Conservation (phyloP, 108 stramenopile species). For the Nitzschia sp. region DNA sequence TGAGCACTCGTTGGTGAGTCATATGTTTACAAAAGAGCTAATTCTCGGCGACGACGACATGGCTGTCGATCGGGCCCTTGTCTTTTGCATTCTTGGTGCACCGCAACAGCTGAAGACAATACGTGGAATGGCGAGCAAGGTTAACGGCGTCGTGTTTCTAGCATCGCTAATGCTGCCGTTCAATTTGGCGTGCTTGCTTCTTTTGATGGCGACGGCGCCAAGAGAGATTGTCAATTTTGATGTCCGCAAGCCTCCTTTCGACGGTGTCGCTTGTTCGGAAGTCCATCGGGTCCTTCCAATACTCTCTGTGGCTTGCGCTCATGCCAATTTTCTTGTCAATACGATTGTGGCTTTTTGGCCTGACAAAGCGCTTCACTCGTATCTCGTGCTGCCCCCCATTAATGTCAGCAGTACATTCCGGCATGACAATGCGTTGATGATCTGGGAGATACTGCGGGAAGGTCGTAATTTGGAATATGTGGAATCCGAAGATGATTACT, state of each 20-base stretch:
- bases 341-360: slow-evolving; percentile 2
- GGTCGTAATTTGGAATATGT: slow-evolving; percentile 19
- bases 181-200: slow-evolving; percentile 7
- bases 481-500: not conserved
- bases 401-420: slow-evolving; percentile 9
- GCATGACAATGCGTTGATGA: slow-evolving; percentile 12
- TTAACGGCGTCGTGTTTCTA: not conserved
- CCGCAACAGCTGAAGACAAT: not conserved
- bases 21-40: not conserved
- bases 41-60: not conserved
- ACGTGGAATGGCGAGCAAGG: not conserved
- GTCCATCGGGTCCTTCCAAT: slow-evolving; percentile 9
- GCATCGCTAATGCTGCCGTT: slow-evolving; percentile 13
- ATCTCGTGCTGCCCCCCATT: not conserved
- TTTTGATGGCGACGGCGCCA: slow-evolving; percentile 10
- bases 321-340: slow-evolving; percentile 8
- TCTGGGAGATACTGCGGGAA: slow-evolving; percentile 6
- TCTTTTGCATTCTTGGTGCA: slow-evolving; percentile 10
- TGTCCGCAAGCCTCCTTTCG: not conserved
- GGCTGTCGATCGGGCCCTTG: slow-evolving; percentile 4
- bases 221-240: not conserved
- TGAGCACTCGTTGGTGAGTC: not conserved
- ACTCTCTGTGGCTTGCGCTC: slow-evolving; percentile 8
- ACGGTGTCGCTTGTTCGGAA: slow-evolving; percentile 1
- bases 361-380: not conserved